These are phyloP conservation scores for Massarina eburnea DNA, from an alignment of 2,329 filamentous ascomycete genomes.

Conservation along the genomic window DNA sequence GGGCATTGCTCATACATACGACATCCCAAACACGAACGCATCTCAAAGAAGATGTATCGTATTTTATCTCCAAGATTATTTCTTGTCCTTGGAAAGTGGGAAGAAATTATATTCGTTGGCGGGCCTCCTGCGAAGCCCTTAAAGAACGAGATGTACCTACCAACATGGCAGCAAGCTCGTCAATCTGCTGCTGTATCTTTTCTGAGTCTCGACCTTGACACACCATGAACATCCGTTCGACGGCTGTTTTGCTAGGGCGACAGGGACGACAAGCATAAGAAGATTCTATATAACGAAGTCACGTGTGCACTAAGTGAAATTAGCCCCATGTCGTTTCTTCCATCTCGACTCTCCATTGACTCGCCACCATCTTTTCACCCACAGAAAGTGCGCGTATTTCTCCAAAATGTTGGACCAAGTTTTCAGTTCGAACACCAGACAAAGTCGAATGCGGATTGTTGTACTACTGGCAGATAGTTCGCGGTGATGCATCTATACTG, in stretches of 20 bases:
- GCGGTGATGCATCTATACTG: too few relatives aligned
- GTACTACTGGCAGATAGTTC: too few relatives aligned
- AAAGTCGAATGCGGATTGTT: too few relatives aligned
- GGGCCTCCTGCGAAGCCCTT: not conserved
- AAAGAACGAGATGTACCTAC: conserved; percentile 1
- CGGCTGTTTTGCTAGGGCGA: conserved; percentile 4
- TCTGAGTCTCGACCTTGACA: conserved; percentile 1
- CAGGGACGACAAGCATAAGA: conserved; percentile 1
- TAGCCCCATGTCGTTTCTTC: not conserved
- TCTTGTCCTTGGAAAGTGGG: not conserved
- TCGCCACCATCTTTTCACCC: conserved; percentile 7
- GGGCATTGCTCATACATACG: too few relatives aligned
- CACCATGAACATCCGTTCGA: conserved; percentile 7
- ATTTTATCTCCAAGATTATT: too few relatives aligned
- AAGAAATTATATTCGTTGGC: not conserved
- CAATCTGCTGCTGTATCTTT: conserved; percentile 9
- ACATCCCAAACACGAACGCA: too few relatives aligned
- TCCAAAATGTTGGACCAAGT: not conserved
- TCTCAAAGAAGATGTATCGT: too few relatives aligned
- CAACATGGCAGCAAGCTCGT: conserved; percentile 3
- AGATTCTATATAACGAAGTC: not conserved
- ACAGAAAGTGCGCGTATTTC: conserved; percentile 1
- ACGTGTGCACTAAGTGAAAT: conserved; percentile 5
- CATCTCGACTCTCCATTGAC: conserved; percentile 2
- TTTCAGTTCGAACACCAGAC: too few relatives aligned